Conservation (phyloP, 257 asterid genomes). For the Oldenlandia corymbosa region DNA sequence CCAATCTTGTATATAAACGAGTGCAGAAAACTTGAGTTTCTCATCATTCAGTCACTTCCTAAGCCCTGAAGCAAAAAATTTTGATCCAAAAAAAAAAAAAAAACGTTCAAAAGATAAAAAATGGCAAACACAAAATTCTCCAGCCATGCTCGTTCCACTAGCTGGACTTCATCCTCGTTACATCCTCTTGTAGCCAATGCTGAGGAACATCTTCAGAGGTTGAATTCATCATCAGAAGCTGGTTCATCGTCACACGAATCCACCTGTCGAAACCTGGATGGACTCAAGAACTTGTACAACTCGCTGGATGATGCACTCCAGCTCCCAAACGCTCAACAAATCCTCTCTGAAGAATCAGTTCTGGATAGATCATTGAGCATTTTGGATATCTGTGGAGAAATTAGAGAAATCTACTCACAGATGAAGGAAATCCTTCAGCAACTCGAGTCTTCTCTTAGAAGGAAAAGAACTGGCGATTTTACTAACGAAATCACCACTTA, state of each 20-base stretch:
- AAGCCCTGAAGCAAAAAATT: no score
- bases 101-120: no score
- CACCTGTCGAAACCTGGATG: conserved; percentile 27
- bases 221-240: conserved; percentile 18
- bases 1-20: no score
- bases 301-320: conserved; percentile 25
- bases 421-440: conserved; percentile 30
- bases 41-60: no score
- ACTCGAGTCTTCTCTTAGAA: conserved; percentile 27
- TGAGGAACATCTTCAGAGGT: no score
- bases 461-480: conserved; percentile 22
- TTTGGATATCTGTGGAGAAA: conserved; percentile 24
- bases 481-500: conserved; percentile 16
- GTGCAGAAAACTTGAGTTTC: no score
- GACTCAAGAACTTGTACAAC: conserved; percentile 31
- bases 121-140: no score
- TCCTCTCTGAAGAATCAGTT: conserved; percentile 21
- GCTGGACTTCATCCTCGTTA: no score
- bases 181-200: no score
- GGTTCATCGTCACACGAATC: conserved; percentile 19
- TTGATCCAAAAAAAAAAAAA: no score
- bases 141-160: no score
- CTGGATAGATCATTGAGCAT: conserved; percentile 22
- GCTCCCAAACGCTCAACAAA: conserved; percentile 30
- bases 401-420: conserved; percentile 19